Percentiles rank a stretch among this genome's conserved stretches.
These are phyloP conservation scores for Pelargonium fulgidum DNA, from an alignment of 441 rosid species.

Conservation along the genomic window DNA sequence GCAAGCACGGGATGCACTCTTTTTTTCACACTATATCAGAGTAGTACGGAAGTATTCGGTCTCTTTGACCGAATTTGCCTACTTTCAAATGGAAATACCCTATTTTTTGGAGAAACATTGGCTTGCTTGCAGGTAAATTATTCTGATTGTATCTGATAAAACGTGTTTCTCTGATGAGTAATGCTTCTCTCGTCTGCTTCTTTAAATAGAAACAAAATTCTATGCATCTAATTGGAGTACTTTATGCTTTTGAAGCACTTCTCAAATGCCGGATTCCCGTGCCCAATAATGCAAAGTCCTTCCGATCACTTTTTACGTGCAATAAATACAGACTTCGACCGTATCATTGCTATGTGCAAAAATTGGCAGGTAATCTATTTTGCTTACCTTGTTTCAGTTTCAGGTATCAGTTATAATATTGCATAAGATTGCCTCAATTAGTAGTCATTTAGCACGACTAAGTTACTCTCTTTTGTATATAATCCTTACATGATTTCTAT, in stretches of 20 bases:
- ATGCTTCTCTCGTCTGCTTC: no score
- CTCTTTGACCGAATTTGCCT: constrained; percentile 97
- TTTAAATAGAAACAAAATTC: no score
- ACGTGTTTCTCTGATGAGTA: no score
- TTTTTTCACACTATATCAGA: constrained; percentile 78
- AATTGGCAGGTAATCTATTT: constrained; percentile 76
- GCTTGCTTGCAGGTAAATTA: constrained; percentile 87
- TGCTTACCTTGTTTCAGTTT: constrained; percentile 5
- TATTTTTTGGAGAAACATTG: constrained; percentile 95
- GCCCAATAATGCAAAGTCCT: constrained; percentile 99
- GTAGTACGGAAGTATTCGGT: constrained; percentile 99
- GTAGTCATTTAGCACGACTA: neutral
- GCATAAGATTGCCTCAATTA: neutral
- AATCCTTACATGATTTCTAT: neutral
- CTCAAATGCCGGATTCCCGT: constrained; percentile 99
- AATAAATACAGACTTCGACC: constrained; percentile 94
- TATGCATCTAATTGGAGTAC: constrained; percentile 5
- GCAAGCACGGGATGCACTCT: constrained; percentile 96
- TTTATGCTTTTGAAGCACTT: constrained; percentile 64
- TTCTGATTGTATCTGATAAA: constrained; percentile 4
- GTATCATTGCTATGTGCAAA: constrained; percentile 99
- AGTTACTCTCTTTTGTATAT: neutral
- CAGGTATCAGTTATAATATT: neutral
- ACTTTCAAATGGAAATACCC: constrained; percentile 90
- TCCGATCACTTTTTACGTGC: constrained; percentile 98